Evolutionary conservation across 495 filamentous ascomycete genomes (phyloP).

Genomic region (Schizothecium vesticola): DNA sequence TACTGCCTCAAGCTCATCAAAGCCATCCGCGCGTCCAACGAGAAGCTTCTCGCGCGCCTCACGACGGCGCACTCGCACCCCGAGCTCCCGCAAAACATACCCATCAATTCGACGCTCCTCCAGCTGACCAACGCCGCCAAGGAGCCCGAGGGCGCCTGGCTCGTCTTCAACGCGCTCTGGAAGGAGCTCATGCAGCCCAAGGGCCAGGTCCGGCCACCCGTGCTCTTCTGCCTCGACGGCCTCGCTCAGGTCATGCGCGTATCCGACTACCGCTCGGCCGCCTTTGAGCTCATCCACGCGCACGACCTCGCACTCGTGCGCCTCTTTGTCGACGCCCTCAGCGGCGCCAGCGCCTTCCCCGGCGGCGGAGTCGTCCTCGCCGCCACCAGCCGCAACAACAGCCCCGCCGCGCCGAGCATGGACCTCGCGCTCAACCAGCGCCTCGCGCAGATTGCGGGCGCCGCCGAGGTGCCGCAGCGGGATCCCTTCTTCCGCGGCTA

Average conservation of each 20-base stretch:
- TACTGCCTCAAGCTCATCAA: constrained; percentile 68
- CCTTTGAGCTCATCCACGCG: constrained; percentile 72
- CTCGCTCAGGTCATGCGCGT: constrained; percentile 71
- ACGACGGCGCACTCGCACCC: constrained; percentile 55
- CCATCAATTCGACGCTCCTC: constrained; percentile 57
- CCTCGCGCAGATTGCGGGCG: constrained; percentile 28
- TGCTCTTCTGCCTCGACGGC: constrained; percentile 73
- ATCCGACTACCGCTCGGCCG: constrained; percentile 63
- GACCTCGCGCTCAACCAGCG: constrained; percentile 58
- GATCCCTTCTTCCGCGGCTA: constrained; percentile 59
- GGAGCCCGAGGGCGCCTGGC: constrained; percentile 71
- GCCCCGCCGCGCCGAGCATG: constrained; percentile 54
- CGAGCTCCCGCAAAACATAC: constrained; percentile 51
- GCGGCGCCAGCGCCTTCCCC: constrained; percentile 52
- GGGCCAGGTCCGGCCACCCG: constrained; percentile 63
- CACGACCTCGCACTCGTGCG: constrained; percentile 74
- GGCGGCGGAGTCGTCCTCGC: constrained; percentile 78
- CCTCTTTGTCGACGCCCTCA: constrained; percentile 67
- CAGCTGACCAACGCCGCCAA: constrained; percentile 64
- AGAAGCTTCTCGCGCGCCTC: constrained; percentile 53
- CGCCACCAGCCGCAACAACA: constrained; percentile 63
- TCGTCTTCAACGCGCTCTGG: constrained; percentile 77
- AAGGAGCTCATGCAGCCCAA: constrained; percentile 56
- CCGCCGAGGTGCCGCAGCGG: constrained; percentile 43
- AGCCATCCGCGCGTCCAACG: constrained; percentile 67